Evolutionary conservation across 306 rosid species (phyloP), one percentile per base, ranked within the genome.

Genomic region (Dryas alaskensis): DNA sequence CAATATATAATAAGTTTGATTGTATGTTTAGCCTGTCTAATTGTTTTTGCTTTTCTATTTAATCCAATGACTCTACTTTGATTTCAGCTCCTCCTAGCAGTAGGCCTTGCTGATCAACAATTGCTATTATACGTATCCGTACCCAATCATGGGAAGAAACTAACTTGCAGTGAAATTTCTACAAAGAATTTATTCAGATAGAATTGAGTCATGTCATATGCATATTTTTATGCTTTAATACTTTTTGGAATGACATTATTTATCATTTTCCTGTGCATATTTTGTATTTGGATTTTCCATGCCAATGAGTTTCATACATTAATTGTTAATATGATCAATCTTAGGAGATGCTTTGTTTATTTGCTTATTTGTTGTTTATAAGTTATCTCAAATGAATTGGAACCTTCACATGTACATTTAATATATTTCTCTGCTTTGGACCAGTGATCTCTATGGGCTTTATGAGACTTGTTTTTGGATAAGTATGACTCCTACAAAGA

Each of bases 91-190:
- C 52, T 27, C 31, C 31, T 27, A 27, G 31, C 31, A 27, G 14
- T 69, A 12, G 50, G 61, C 27, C 37, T 69, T 8, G 14, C 50
- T 69, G 62, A 69, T 69, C 49, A 51, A 58, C 43, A 52, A 31
- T 17, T 25, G 12, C 6, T 8, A 19, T 58, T 58, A 27, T 58
- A 25, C 6, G 40, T 7, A 16, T 7, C 25, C 7, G 4, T 25
- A 7, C 59, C 13, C 6, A 27, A 22, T 67, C 5, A 66, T 39
- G 31, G 39, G 48, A 43, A 43, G 2, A 27, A 19, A 19, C 19
- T 19, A 19, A 19, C 19, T 19, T 19, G 19, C 19, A 19, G 19
- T 19, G 19, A 19, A 19, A 19, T 19, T 19, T 45, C 48, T 45
- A 3, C 48, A 45, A 4, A 45, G 9, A 45, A 45, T 5, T 45